Evolutionary conservation across 352 stramenopile genomes (phyloP), one percentile per base, ranked within the genome.

Genomic region (Phytophthora europaea): DNA sequence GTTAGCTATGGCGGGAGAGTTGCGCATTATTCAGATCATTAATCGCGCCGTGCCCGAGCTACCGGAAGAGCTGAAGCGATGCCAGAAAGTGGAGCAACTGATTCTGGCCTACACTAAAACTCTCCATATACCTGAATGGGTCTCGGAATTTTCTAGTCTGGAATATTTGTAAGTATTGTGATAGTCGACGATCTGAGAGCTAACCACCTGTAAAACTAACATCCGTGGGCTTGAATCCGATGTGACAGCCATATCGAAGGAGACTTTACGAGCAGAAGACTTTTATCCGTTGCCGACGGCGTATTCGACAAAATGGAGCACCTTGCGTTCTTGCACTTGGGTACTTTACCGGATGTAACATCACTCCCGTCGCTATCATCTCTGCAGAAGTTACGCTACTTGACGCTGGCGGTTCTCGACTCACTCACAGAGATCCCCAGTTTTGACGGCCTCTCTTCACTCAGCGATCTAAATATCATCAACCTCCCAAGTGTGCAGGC

Each of bases 11-110:
- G 69, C 75, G 2, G 80, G 78, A 0, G 65, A 90, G 16, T 57
- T 90, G 4, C 76, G 74, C 6, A 78, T 78, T n/a, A 64, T 90
- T 15, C 77, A 87, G 52, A 75, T 90, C 31, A 77, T 87, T 20
- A 90, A 90, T 31, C 76, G 62, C 3, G 70, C 70, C 16, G 22
- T 90, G 0, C 61, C 75, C 10, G 65, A 67, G 12, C 50, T 89
- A 6, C 82, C 80, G 5, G 73, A 80, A 6, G 52, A 71, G 15
- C 68, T 90, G 22, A 61, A 61, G n/a, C 63, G 65, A 1, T 88
- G 80, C 54, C 60, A 69, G 8, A 38, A 84, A 3, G 61, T 88
- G 4, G 60, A 77, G 26, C 73, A 80, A 28, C 54, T 80, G 6
- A 81, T 83, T 40, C 54, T 83, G 6, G 60, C 82, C 0, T 80